Evolutionary conservation across 352 stramenopile species (phyloP), one percentile per base, ranked within the genome.

Genomic region (Globisporangium nagaii): DNA sequence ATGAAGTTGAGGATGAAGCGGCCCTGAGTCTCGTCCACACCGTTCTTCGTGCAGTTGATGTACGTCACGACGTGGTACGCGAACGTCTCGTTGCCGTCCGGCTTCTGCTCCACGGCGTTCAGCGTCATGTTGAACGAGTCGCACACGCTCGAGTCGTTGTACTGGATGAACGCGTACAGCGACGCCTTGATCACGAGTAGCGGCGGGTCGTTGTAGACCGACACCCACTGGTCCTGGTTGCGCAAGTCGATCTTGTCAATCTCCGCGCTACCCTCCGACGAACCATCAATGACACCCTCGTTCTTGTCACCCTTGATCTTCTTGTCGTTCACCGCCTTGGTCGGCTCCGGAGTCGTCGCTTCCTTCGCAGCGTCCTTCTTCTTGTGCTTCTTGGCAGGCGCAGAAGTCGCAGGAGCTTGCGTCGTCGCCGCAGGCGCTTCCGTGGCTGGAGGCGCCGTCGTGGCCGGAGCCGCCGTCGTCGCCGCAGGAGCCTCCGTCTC

Each of bases 121-220:
- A 94, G 74, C 4, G 78, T 90, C 78, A 92, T 90, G 68, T 90
- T 91, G 66, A 94, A 90, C 20, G 75, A 76, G 65, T 90, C 80
- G 52, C 84, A 94, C 34, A 93, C 75, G 24, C 72, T 68, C 47
- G 81, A 83, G 72, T 88, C 67, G 44, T 94, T 92, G 75, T 94
- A 94, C 25, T 75, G 70, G 51, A 88, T 88, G 63, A 94, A 94
- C 17, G 84, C 81, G 58, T 92, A 92, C 48, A 92, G 65, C 45
- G 82, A 92, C 8, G 79, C 82, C 76, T 90, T 90, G 60, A 92
- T 88, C 19, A 92, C 77, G 25, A 90, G 73, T 4, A 88, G 65
- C 39, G 79, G 79, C 27, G 82, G 79, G 58, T 90, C 75, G 46
- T 89, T 79, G 73, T 88, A 90, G 48, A 92, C 80, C 51, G 76